Evolutionary conservation across 257 asterid species (phyloP).

Genomic region (Striga asiatica): DNA sequence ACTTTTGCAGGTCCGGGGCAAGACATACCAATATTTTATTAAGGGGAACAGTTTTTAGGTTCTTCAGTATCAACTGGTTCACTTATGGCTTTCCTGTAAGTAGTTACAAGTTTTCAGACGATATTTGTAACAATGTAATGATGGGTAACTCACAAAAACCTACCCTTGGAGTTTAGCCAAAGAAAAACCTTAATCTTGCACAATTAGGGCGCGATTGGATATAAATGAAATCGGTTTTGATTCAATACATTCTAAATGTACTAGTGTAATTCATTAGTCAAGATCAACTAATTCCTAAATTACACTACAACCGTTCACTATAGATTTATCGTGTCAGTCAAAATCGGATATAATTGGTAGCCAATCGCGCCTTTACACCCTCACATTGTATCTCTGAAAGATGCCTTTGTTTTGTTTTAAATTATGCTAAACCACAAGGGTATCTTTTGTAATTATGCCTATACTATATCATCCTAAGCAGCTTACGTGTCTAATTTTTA

Average conservation of each 20-base stretch:
- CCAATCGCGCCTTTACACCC: no score
- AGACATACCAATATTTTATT: constrained; percentile 87
- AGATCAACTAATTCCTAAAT: no score
- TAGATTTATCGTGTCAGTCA: no score
- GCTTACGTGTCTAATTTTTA: constrained; percentile 30
- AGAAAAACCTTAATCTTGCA: no score
- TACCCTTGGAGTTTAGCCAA: neutral
- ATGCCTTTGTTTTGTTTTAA: no score
- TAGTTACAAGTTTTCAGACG: constrained; percentile 13
- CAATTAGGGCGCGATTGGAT: no score
- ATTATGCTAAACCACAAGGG: neutral
- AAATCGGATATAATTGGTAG: no score
- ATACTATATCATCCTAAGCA: neutral
- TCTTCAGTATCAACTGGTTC: constrained; percentile 96
- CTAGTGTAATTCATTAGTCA: no score
- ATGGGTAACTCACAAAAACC: neutral
- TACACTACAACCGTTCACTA: no score
- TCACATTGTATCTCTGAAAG: no score
- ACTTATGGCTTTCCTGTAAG: constrained; percentile 97
- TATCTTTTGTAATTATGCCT: neutral
- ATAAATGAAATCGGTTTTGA: no score
- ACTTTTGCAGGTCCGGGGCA: constrained; percentile 79
- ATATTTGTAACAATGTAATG: neutral
- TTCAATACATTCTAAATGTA: no score
- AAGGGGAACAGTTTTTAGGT: constrained; percentile 72